These are phyloP conservation scores for Tolypocladium cylindrosporum DNA, from an alignment of 2,329 filamentous ascomycete species.

Conservation along the genomic window DNA sequence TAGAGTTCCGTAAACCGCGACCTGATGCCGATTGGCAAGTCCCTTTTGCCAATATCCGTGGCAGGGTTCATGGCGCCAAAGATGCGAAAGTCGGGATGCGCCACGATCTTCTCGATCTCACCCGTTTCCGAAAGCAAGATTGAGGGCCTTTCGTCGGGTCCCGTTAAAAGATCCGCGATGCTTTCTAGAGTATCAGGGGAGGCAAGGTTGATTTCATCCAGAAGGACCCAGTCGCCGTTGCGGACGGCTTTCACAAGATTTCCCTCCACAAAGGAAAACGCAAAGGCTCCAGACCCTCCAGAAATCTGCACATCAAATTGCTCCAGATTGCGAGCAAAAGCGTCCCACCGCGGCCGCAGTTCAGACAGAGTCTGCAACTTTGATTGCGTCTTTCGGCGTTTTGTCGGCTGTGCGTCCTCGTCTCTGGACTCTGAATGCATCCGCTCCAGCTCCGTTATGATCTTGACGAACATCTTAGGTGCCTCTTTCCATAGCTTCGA, in stretches of 20 bases:
- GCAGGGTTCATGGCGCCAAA: slow-evolving; percentile 99
- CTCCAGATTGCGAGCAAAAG: slow-evolving; percentile 63
- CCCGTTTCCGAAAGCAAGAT: slow-evolving; percentile 88
- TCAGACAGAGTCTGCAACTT: slow-evolving; percentile 55
- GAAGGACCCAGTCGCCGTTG: slow-evolving; percentile 92
- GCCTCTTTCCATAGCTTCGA: slow-evolving; percentile 84
- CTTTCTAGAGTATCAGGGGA: slow-evolving; percentile 92
- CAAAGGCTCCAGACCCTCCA: slow-evolving; percentile 64
- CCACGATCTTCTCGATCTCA: slow-evolving; percentile 79
- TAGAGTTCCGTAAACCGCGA: slow-evolving; percentile 95
- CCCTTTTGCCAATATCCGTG: slow-evolving; percentile 92
- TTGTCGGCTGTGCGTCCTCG: slow-evolving; percentile 49
- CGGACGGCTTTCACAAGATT: slow-evolving; percentile 93
- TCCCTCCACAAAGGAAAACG: slow-evolving; percentile 92
- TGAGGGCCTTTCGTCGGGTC: slow-evolving; percentile 62
- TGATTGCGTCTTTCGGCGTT: slow-evolving; percentile 55
- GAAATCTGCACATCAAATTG: slow-evolving; percentile 74
- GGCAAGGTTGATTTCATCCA: slow-evolving; percentile 96
- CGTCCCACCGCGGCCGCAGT: slow-evolving; percentile 63
- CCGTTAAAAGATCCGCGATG: slow-evolving; percentile 78
- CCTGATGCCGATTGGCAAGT: slow-evolving; percentile 77
- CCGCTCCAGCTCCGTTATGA: slow-evolving; percentile 45
- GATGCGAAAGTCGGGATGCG: slow-evolving; percentile 87
- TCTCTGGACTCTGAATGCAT: slow-evolving; percentile 25
- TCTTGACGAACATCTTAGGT: slow-evolving; percentile 72